Evolutionary conservation across 441 rosid species (phyloP).

Genomic region (Populus hybrid): DNA sequence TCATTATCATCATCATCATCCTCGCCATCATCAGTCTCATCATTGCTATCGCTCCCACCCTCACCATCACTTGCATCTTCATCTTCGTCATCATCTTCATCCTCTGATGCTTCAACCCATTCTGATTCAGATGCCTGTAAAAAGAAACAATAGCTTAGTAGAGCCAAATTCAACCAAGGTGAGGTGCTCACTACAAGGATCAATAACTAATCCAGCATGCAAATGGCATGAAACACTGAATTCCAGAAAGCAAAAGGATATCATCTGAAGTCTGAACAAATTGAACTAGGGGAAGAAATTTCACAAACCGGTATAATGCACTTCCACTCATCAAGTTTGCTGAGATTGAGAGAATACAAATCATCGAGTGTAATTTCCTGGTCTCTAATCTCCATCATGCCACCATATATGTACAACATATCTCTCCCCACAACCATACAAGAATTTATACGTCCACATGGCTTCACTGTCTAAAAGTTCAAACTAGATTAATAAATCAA

Average conservation of each 20-base stretch:
- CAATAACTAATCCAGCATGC: background rate
- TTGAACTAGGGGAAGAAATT: conserved; percentile 21
- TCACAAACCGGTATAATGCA: conserved; percentile 89
- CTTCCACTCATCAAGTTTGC: conserved; percentile 98
- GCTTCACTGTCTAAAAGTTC: conserved; percentile 71
- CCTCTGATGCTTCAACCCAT: conserved; percentile 89
- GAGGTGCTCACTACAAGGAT: conserved; percentile 5
- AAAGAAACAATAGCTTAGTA: conserved; percentile 8
- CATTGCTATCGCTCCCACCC: conserved; percentile 41
- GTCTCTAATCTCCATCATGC: conserved; percentile 97
- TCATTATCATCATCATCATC: conserved; percentile 47
- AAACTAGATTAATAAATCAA: conserved; percentile 19
- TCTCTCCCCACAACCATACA: conserved; percentile 94
- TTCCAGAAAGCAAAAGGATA: conserved; percentile 1
- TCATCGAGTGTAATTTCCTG: conserved; percentile 90
- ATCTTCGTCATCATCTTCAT: conserved; percentile 80
- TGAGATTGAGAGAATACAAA: conserved; percentile 86
- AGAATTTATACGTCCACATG: conserved; percentile 95
- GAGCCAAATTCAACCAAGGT: conserved; percentile 10
- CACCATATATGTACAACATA: conserved; percentile 86
- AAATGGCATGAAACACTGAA: background rate
- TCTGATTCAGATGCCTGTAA: conserved; percentile 85
- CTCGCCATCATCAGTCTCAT: conserved; percentile 59
- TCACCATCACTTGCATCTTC: conserved; percentile 57
- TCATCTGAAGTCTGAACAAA: background rate